phyloP scores from a whole-genome alignment of 2,329 filamentous ascomycete genomes.

The Geosmithia putterillii region DNA sequence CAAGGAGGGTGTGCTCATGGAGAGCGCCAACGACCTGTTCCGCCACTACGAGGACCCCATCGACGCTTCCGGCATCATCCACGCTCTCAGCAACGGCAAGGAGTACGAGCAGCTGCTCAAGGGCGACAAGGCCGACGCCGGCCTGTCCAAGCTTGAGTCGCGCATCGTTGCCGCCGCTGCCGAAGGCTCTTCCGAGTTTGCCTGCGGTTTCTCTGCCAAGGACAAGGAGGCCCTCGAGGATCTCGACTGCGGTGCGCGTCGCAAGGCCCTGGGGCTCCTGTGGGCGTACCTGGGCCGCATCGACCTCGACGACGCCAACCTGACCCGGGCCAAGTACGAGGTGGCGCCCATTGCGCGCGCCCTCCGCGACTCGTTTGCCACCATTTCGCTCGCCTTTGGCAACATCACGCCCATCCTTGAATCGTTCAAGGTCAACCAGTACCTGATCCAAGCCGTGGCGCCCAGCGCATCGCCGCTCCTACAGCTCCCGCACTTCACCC shows the following conservation, averaged over 20 bases:
- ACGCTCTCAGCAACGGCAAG: slow-evolving; percentile 71
- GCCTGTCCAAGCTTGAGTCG: slow-evolving; percentile 73
- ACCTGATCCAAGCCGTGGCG: slow-evolving; percentile 78
- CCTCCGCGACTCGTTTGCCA: slow-evolving; percentile 75
- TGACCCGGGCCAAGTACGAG: slow-evolving; percentile 81
- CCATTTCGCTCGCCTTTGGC: slow-evolving; percentile 79
- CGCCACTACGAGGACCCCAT: slow-evolving; percentile 81
- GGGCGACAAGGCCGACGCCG: slow-evolving; percentile 67
- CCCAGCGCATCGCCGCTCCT: slow-evolving; percentile 78
- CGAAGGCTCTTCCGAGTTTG: slow-evolving; percentile 25
- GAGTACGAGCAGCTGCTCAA: slow-evolving; percentile 71
- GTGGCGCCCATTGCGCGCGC: slow-evolving; percentile 76
- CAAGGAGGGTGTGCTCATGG: slow-evolving; percentile 84
- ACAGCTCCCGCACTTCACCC: slow-evolving; percentile 79
- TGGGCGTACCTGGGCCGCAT: slow-evolving; percentile 93
- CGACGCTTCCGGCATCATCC: slow-evolving; percentile 66
- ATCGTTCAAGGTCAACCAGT: slow-evolving; percentile 72
- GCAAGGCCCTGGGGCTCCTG: slow-evolving; percentile 79
- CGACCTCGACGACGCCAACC: slow-evolving; percentile 63
- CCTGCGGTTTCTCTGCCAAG: slow-evolving; percentile 51
- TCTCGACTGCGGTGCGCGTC: slow-evolving; percentile 64
- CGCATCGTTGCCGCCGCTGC: slow-evolving; percentile 54
- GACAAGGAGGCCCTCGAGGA: slow-evolving; percentile 68
- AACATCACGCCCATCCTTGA: slow-evolving; percentile 72
- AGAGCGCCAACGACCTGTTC: slow-evolving; percentile 91